Conservation (phyloP, 1,284 basidiomycete genomes). For the Psilocybe mexicana region DNA sequence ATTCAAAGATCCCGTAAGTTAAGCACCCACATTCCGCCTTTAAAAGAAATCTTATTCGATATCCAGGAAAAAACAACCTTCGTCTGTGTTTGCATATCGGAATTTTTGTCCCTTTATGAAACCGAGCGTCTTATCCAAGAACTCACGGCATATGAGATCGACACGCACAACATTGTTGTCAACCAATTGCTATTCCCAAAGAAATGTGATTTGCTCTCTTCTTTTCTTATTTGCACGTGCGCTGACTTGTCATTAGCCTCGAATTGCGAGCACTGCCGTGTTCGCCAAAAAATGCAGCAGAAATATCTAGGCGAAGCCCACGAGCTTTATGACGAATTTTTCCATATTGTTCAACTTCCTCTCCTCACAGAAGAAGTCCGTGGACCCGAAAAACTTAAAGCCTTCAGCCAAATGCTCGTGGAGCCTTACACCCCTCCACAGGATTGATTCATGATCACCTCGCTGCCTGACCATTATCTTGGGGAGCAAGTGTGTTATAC, state of each 20-base stretch:
- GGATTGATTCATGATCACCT: constrained; percentile 22
- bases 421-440: constrained; percentile 52
- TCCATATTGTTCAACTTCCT: constrained; percentile 93
- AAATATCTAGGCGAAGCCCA: constrained; percentile 94
- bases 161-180: constrained; percentile 98
- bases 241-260: constrained; percentile 53
- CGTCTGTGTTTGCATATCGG: constrained; percentile 97
- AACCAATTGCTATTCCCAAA: constrained; percentile 97
- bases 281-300: constrained; percentile 97
- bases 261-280: constrained; percentile 93
- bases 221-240: neutral
- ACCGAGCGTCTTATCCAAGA: constrained; percentile 98
- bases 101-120: constrained; percentile 97
- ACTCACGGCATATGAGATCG: constrained; percentile 94
- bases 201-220: constrained; percentile 49
- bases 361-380: constrained; percentile 96
- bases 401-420: constrained; percentile 87
- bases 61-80: constrained; percentile 91
- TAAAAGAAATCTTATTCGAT: neutral
- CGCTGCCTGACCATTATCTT: neutral
- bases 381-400: constrained; percentile 89
- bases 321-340: constrained; percentile 95
- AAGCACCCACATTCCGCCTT: too few species aligned
- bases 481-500: neutral
- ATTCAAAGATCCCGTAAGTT: constrained; percentile 94